Conservation (phyloP, 306 rosid genomes). For the Astragalus membranaceus region DNA sequence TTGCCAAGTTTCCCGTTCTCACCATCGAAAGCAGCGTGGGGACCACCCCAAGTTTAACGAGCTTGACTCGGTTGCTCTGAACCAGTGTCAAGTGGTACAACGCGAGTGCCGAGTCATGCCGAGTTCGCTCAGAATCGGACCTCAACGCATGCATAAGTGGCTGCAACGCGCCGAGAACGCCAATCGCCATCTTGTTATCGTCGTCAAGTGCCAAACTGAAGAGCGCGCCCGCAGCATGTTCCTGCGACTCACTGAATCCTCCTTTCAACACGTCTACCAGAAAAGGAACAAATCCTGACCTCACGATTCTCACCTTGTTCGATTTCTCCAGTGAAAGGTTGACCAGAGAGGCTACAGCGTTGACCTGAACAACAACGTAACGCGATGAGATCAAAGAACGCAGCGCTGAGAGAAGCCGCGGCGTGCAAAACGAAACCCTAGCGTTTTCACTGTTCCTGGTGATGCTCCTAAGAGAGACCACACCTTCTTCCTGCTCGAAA, state of each 20-base stretch:
- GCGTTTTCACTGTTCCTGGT: slow-evolving; percentile 51
- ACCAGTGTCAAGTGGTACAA: slow-evolving; percentile 66
- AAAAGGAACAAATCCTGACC: slow-evolving; percentile 66
- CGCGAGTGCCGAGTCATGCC: slow-evolving; percentile 77
- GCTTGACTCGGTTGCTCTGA: slow-evolving; percentile 75
- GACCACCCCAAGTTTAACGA: slow-evolving; percentile 64
- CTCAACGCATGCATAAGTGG: slow-evolving; percentile 74
- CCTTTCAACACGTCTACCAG: slow-evolving; percentile 63
- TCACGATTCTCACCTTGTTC: slow-evolving; percentile 79
- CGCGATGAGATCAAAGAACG: slow-evolving; percentile 41
- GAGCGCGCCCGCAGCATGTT: slow-evolving; percentile 92
- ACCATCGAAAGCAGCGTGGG: slow-evolving; percentile 47
- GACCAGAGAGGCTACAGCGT: slow-evolving; percentile 73
- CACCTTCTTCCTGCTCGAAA: slow-evolving; percentile 72
- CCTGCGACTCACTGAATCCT: slow-evolving; percentile 68
- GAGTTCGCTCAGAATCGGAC: slow-evolving; percentile 62
- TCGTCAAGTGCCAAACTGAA: slow-evolving; percentile 78
- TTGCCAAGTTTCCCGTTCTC: slow-evolving; percentile 34
- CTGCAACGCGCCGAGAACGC: slow-evolving; percentile 73
- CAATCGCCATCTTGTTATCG: slow-evolving; percentile 90
- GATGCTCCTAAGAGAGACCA: slow-evolving; percentile 42
- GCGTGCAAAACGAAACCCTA: slow-evolving; percentile 56
- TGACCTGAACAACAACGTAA: slow-evolving; percentile 55
- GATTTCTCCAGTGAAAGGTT: slow-evolving; percentile 74
- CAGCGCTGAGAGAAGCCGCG: slow-evolving; percentile 43